Conservation (phyloP, 2,329 filamentous ascomycete genomes). For the Hymenotorrendiella dingleyae region DNA sequence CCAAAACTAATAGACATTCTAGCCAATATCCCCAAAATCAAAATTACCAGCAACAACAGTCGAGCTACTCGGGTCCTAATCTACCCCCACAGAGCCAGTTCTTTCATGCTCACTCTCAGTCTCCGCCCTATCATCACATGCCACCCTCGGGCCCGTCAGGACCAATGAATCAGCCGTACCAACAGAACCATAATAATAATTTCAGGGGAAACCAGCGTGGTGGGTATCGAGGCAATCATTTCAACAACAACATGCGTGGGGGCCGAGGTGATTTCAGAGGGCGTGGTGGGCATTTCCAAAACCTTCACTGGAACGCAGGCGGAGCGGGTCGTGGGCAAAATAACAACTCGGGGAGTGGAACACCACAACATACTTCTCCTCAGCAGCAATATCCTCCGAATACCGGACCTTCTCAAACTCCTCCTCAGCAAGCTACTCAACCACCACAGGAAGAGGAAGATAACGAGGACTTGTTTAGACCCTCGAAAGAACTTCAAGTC, state of each 20-base stretch:
- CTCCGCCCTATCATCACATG: conserved; percentile 48
- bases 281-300: conserved; percentile 54
- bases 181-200: no score
- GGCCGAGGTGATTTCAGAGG: conserved; percentile 38
- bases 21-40: conserved; percentile 59
- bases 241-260: conserved; percentile 36
- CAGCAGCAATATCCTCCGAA: conserved; percentile 25
- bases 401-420: conserved; percentile 14
- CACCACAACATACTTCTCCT: conserved; percentile 30
- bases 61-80: no score
- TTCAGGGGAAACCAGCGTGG: conserved; percentile 43
- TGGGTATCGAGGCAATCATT: conserved; percentile 57
- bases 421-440: conserved; percentile 30
- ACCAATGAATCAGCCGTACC: conserved; percentile 48
- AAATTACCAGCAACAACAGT: conserved; percentile 52
- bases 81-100: conserved; percentile 52
- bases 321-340: conserved; percentile 44
- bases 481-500: conserved; percentile 57
- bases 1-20: conserved; percentile 31
- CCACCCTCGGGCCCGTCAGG: conserved; percentile 49
- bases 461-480: conserved; percentile 56
- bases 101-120: conserved; percentile 38
- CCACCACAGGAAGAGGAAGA: conserved; percentile 34
- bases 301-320: conserved; percentile 65
- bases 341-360: conserved; percentile 33